Evolutionary conservation across 208 protist genomes (phyloP).

Genomic region (Strigomonas culicis): DNA sequence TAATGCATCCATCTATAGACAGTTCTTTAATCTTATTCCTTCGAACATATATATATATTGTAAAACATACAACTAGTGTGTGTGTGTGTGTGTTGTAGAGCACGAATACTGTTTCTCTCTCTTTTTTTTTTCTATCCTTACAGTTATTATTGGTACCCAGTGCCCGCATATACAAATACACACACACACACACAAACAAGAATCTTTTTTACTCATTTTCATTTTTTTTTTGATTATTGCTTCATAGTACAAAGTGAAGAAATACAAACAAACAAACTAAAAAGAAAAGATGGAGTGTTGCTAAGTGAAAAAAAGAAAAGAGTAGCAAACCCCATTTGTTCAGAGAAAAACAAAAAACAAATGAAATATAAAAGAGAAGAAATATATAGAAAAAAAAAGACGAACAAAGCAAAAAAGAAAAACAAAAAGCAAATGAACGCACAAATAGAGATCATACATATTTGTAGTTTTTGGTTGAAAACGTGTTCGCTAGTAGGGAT

Average conservation of each 20-base stretch:
- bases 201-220: slow-evolving; percentile 8
- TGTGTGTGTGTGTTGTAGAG: neutral
- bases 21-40: neutral
- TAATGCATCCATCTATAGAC: no score
- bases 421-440: slow-evolving; percentile 10
- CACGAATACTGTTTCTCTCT: slow-evolving; percentile 10
- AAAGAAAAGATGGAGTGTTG: slow-evolving; percentile 5
- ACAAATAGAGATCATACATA: slow-evolving; percentile 5
- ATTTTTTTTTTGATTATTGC: slow-evolving; percentile 1
- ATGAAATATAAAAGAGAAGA: slow-evolving; percentile 9
- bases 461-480: no score
- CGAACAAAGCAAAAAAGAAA: slow-evolving; percentile 7
- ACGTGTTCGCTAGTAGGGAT: no score
- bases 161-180: neutral
- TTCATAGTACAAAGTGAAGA: neutral
- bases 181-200: slow-evolving; percentile 11
- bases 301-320: neutral
- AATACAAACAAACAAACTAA: neutral
- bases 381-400: slow-evolving; percentile 3
- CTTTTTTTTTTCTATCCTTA: slow-evolving; percentile 11
- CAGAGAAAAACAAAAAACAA: neutral
- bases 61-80: slow-evolving; percentile 3
- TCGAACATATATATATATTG: slow-evolving; percentile 4
- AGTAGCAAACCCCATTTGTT: neutral
- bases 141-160: no score